A percentile compares a stretch with the other conserved stretches of the same genome.
Conservation (phyloP, 805 yeast genomes). For the Starmera amethionina region DNA sequence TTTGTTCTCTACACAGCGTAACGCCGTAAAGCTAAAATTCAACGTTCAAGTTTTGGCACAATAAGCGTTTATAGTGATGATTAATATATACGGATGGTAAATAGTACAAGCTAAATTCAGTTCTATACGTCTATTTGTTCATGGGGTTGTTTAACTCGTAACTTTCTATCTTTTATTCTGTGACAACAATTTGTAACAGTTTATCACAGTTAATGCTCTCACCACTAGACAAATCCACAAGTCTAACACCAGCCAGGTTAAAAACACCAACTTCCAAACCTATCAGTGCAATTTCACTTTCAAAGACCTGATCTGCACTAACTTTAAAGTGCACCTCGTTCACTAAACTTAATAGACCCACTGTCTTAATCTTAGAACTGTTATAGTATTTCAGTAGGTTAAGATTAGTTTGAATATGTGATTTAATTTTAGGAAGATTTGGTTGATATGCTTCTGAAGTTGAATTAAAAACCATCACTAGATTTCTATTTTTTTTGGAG, state of each 20-base stretch:
- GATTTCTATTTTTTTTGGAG: constrained; percentile 37
- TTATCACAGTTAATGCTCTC: constrained; percentile 65
- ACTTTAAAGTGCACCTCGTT: constrained; percentile 56
- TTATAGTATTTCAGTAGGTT: constrained; percentile 26
- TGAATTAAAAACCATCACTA: constrained; percentile 33
- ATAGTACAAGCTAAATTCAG: neutral
- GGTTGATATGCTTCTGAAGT: constrained; percentile 12
- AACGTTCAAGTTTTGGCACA: too few relatives aligned
- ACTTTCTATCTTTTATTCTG: constrained; percentile 6
- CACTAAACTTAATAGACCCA: constrained; percentile 53
- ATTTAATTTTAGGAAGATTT: constrained; percentile 15
- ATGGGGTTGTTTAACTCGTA: neutral
- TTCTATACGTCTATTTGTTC: neutral
- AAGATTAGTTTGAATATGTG: constrained; percentile 13
- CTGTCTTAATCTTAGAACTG: constrained; percentile 28
- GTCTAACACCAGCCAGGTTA: constrained; percentile 52
- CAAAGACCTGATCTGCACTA: constrained; percentile 53
- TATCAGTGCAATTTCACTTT: constrained; percentile 48
- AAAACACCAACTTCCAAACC: constrained; percentile 60
- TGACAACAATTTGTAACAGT: constrained; percentile 57
- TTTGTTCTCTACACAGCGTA: too few relatives aligned
- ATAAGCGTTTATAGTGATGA: too few relatives aligned
- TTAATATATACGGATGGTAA: too few relatives aligned
- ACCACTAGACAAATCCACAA: constrained; percentile 54
- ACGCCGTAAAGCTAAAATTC: too few relatives aligned